Evolutionary conservation across 352 stramenopile species (phyloP).

Genomic region (Globisporangium viniferum): DNA sequence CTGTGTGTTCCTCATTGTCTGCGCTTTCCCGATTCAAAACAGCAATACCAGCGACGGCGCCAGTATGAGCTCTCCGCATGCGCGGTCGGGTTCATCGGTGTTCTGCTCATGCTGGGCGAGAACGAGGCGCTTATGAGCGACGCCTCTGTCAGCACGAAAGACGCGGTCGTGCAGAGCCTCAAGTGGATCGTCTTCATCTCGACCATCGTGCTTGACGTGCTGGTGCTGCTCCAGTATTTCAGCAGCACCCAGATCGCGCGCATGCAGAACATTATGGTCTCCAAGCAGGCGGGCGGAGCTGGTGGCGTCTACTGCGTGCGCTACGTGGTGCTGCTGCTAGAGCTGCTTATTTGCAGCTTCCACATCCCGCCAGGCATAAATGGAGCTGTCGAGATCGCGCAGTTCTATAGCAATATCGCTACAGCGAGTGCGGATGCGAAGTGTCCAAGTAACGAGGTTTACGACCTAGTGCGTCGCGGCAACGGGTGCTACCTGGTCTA

Average conservation of each 20-base stretch:
- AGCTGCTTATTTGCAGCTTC: conserved; percentile 62
- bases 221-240: conserved; percentile 52
- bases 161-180: conserved; percentile 21
- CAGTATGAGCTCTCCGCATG: conserved; percentile 55
- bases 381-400: conserved; percentile 36
- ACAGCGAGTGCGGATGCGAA: conserved; percentile 7
- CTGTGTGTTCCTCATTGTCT: neutral
- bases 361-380: conserved; percentile 52
- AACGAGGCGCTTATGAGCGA: conserved; percentile 50
- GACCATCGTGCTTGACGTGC: conserved; percentile 34
- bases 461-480: conserved; percentile 23
- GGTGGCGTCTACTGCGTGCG: conserved; percentile 22
- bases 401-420: conserved; percentile 35
- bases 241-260: conserved; percentile 44
- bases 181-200: conserved; percentile 37
- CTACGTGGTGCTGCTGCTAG: conserved; percentile 35
- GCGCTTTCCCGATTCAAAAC: neutral
- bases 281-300: conserved; percentile 14
- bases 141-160: neutral
- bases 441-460: conserved; percentile 26
- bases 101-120: conserved; percentile 67
- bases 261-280: conserved; percentile 45
- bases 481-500: conserved; percentile 61
- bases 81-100: conserved; percentile 35
- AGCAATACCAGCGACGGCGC: conserved; percentile 50